Base-by-base conservation (phyloP, 2,329 filamentous ascomycete species). In the Emergomyces orientalis region DNA sequence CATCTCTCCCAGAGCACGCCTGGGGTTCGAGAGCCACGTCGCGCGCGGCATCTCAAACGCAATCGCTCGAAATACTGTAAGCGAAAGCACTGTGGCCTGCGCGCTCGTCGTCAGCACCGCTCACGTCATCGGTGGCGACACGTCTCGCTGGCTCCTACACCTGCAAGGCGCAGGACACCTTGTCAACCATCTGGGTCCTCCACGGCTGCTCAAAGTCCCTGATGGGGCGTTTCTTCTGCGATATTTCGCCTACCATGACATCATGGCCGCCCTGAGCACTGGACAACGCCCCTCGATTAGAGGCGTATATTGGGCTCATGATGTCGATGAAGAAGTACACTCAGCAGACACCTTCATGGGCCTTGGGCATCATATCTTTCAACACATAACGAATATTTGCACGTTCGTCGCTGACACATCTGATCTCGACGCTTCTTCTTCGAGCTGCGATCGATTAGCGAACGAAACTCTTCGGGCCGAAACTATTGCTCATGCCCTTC, bases 161-260 rank as follows among this genome's bases (percentile, higher is more conserved):
- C 52, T 65, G 4, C 60, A 65, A 63, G 64, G 64, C 1, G 64
- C 64, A 14, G 64, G 64, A 13, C 64, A 65, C 47, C 64, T 65
- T n/a, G 27, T 65, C 8, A 63, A 65, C 22, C 63, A 63, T 8
- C 63, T 63, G 7, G 56, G 61, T 30, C 64, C 64, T 19, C 51
- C 57, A 43, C 51, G 57, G 9, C 63, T 65, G 2, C 57, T 60
- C 25, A 55, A 47, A 41, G 61, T 60, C 34, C 56, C 59, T 30
- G 64, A 65, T 54, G 64, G 64, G 0, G 32, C 51, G 43, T 65
- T 65, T 47, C 64, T 65, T 22, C 52, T 65, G 32, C 63, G 64
- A 34, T 63, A 65, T 51, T 65, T 65, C 43, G 64, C 64, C 17
- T 65, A 65, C 61, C 64, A 65, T 49, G 64, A 65, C 55, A 65